These are phyloP conservation scores for Artemisia princeps DNA, from an alignment of 140 eudicot species.

Conservation along the genomic window DNA sequence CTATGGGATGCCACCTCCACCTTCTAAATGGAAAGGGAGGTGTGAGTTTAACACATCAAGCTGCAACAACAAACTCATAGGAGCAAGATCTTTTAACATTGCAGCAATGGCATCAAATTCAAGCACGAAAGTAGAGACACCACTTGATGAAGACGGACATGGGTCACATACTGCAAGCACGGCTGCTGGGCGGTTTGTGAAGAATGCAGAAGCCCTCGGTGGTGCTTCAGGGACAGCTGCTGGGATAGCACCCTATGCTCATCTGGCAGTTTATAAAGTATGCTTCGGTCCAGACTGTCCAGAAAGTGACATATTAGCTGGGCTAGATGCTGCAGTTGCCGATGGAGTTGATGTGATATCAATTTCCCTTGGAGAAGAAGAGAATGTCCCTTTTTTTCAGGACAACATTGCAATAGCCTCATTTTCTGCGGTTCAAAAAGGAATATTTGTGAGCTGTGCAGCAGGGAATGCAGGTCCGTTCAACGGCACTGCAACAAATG, in stretches of 20 bases:
- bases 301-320: constrained; percentile 8
- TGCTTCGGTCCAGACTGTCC: background rate
- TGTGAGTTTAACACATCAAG: background rate
- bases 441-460: constrained; percentile 1
- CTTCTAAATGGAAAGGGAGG: constrained; percentile 3
- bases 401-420: constrained; percentile 6
- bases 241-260: constrained; percentile 1
- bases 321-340: constrained; percentile 10
- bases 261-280: constrained; percentile 6
- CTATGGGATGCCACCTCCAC: background rate
- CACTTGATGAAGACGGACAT: background rate
- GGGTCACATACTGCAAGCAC: background rate
- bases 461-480: background rate
- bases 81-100: background rate
- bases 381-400: background rate
- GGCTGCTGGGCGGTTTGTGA: background rate
- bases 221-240: background rate
- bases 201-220: background rate
- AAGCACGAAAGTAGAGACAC: background rate
- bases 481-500: constrained; percentile 2
- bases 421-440: constrained; percentile 7
- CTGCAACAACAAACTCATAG: background rate
- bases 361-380: background rate
- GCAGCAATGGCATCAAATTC: background rate
- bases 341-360: constrained; percentile 9